phyloP scores from a whole-genome alignment of 2,329 filamentous ascomycete species.

The Monosporascus sp. region DNA sequence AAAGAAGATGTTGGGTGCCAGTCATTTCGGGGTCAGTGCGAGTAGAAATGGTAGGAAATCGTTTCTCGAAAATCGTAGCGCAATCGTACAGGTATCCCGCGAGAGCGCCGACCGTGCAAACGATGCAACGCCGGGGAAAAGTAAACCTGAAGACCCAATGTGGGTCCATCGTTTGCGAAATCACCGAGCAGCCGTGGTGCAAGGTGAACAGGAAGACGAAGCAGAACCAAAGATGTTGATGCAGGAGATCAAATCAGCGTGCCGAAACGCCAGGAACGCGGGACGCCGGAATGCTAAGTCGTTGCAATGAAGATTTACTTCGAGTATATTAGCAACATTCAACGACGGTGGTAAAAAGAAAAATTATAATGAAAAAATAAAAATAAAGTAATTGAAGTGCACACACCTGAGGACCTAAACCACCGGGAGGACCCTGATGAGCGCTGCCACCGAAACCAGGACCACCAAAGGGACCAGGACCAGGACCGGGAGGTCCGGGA shows the following conservation, averaged over 20 bases:
- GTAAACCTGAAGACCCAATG: neutral
- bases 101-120: neutral
- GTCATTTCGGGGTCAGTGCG: slow-evolving; percentile 4
- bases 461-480: slow-evolving; percentile 17
- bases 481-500: slow-evolving; percentile 18
- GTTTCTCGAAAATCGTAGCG: slow-evolving; percentile 1
- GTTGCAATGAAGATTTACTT: slow-evolving; percentile 16
- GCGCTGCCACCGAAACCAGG: slow-evolving; percentile 14
- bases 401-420: slow-evolving; percentile 27
- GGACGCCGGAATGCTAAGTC: slow-evolving; percentile 29
- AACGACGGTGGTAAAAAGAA: neutral
- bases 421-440: slow-evolving; percentile 19
- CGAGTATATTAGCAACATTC: neutral
- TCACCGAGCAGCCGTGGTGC: slow-evolving; percentile 7
- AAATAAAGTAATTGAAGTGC: slow-evolving; percentile 1
- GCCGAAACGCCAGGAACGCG: slow-evolving; percentile 28
- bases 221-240: slow-evolving; percentile 25
- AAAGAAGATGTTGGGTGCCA: slow-evolving; percentile 10
- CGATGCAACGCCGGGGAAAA: neutral
- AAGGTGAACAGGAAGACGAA: slow-evolving; percentile 16
- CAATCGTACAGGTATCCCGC: neutral
- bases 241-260: slow-evolving; percentile 21
- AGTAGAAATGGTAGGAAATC: slow-evolving; percentile 17
- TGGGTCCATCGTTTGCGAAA: slow-evolving; percentile 8
- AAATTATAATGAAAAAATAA: no score